These are phyloP conservation scores for Zalerion maritima DNA, from an alignment of 495 filamentous ascomycete species.

Conservation along the genomic window DNA sequence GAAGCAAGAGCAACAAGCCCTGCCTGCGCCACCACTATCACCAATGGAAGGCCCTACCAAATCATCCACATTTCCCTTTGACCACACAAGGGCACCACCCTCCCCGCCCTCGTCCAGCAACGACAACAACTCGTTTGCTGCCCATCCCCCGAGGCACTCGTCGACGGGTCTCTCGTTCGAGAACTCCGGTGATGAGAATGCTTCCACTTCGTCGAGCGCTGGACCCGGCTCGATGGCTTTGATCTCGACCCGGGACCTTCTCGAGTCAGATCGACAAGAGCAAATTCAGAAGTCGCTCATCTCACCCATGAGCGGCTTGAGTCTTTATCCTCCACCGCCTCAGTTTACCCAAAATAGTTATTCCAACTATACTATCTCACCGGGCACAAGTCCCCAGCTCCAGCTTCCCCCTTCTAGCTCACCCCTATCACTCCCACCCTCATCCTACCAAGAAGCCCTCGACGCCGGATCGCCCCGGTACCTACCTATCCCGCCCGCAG, in stretches of 20 bases:
- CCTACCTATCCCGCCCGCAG: constrained; percentile 6
- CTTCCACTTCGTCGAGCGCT: constrained; percentile 8
- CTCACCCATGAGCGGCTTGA: constrained; percentile 16
- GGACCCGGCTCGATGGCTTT: too few species aligned
- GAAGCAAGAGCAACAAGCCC: constrained; percentile 10
- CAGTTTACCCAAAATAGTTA: too few species aligned
- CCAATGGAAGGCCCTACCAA: neutral
- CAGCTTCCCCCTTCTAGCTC: constrained; percentile 4
- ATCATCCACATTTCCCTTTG: neutral
- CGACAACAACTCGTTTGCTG: constrained; percentile 13
- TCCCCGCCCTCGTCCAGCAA: constrained; percentile 8
- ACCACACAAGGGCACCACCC: constrained; percentile 4
- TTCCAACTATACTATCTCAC: constrained; percentile 14
- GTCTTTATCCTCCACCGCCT: constrained; percentile 7
- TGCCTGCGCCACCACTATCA: neutral
- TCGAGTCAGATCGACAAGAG: constrained; percentile 22
- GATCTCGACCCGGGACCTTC: constrained; percentile 31
- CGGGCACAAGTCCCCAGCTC: constrained; percentile 15
- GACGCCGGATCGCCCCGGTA: constrained; percentile 5
- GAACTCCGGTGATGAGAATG: too few species aligned
- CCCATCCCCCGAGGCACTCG: too few species aligned
- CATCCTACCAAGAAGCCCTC: constrained; percentile 13
- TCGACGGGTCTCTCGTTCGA: too few species aligned
- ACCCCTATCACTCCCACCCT: constrained; percentile 11
- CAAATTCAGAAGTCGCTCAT: constrained; percentile 16